Conservation (phyloP, 176 grass and related monocot species). For the Oryza rufipogon region DNA sequence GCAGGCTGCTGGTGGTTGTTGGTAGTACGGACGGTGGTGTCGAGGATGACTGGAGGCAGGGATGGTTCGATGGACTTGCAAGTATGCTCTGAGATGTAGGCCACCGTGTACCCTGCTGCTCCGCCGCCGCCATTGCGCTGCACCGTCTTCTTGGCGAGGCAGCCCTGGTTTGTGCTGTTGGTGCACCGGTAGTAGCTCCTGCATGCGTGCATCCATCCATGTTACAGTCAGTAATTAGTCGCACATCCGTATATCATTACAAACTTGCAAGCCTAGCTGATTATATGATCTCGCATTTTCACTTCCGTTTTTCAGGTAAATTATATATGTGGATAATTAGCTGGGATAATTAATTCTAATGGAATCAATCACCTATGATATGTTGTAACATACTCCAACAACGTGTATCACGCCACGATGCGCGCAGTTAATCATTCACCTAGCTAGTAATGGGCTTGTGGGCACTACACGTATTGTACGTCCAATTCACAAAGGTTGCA, state of each 20-base stretch:
- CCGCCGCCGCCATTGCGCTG: constrained; percentile 2
- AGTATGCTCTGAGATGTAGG: constrained; percentile 33
- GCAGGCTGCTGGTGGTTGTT: background rate
- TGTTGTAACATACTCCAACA: background rate
- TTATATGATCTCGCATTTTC: no score
- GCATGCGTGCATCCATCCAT: background rate
- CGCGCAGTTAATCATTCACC: no score
- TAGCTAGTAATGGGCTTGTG: background rate
- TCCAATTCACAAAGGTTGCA: background rate
- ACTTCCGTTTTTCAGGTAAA: no score
- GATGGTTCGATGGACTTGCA: constrained; percentile 33
- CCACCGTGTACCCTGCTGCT: constrained; percentile 31
- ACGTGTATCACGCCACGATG: constrained; percentile 30
- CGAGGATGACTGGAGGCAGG: constrained; percentile 45
- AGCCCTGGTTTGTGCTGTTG: constrained; percentile 48
- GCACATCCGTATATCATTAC: background rate
- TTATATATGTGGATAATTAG: no score
- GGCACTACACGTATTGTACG: background rate
- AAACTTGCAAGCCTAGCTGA: no score
- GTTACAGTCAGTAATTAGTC: background rate
- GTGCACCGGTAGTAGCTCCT: constrained; percentile 75
- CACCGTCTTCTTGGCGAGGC: constrained; percentile 56
- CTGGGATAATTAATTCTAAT: no score
- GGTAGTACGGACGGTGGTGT: constrained; percentile 28
- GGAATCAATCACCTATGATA: no score